phyloP scores from a whole-genome alignment of 352 stramenopile genomes.

The Phytophthora quininea region DNA sequence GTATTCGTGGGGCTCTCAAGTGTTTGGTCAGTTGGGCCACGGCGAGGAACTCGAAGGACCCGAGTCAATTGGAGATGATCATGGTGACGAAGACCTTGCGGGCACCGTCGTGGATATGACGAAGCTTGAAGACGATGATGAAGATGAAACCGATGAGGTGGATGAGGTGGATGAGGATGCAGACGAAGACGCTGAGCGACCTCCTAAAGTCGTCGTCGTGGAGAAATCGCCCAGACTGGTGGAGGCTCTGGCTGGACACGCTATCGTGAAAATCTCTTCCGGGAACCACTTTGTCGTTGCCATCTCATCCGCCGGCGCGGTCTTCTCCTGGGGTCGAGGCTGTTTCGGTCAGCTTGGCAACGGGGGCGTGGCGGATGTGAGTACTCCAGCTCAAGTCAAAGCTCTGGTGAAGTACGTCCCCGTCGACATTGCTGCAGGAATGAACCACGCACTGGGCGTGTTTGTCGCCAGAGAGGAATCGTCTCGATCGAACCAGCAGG shows the following conservation, averaged over 20 bases:
- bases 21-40: conserved; percentile 66
- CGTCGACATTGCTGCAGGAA: conserved; percentile 54
- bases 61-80: no score
- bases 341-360: conserved; percentile 68
- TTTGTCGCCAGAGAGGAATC: conserved; percentile 23
- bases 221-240: conserved; percentile 28
- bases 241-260: conserved; percentile 16
- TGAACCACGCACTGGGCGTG: conserved; percentile 58
- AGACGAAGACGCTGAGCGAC: conserved; percentile 1
- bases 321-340: conserved; percentile 69
- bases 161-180: conserved; percentile 18
- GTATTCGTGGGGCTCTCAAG: conserved; percentile 63
- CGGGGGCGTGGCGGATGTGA: conserved; percentile 15
- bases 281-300: conserved; percentile 75
- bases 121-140: not conserved
- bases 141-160: conserved; percentile 13
- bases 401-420: conserved; percentile 33
- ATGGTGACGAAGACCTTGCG: not conserved
- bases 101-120: conserved; percentile 2
- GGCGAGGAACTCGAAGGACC: conserved; percentile 28
- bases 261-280: conserved; percentile 49
- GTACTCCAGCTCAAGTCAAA: conserved; percentile 35
- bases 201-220: conserved; percentile 23
- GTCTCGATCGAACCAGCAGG: conserved; percentile 1
- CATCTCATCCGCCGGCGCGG: conserved; percentile 36